Conservation (phyloP, 169 alveolate genomes). For the Cryptosporidium xiaoi region DNA sequence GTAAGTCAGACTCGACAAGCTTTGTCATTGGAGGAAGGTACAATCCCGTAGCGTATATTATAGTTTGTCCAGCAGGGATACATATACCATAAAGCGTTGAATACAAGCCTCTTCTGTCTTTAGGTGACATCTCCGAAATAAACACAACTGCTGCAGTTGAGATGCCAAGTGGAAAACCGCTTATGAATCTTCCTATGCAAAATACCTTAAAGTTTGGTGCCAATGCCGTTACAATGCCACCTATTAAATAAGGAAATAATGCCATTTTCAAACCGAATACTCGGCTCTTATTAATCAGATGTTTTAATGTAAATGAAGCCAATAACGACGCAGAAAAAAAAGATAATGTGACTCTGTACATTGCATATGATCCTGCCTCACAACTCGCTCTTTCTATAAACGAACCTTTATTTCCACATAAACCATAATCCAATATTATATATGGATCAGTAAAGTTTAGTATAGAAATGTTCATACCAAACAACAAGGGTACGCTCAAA, state of each 20-base stretch:
- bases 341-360: conserved; percentile 39
- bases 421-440: conserved; percentile 26
- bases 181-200: conserved; percentile 66
- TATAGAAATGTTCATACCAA: conserved; percentile 47
- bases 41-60: conserved; percentile 13
- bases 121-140: conserved; percentile 65
- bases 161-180: conserved; percentile 54
- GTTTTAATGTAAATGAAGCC: conserved; percentile 23
- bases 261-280: conserved; percentile 28
- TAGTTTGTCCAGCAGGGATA: conserved; percentile 59
- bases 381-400: conserved; percentile 11
- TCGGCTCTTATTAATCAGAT: conserved; percentile 22
- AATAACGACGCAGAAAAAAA: conserved; percentile 43
- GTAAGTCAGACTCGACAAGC: conserved; percentile 26
- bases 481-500: conserved; percentile 18
- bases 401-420: conserved; percentile 59
- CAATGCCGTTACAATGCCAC: conserved; percentile 35
- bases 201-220: conserved; percentile 19
- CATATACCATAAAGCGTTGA: conserved; percentile 54
- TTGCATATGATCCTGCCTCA: conserved; percentile 56
- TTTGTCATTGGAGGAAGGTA: conserved; percentile 12
- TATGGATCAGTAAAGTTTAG: conserved; percentile 47
- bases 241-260: conserved; percentile 42
- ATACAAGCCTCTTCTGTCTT: conserved; percentile 48
- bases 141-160: conserved; percentile 53